These are phyloP conservation scores for Pythium coloratum DNA, from an alignment of 352 stramenopile genomes.

Conservation along the genomic window DNA sequence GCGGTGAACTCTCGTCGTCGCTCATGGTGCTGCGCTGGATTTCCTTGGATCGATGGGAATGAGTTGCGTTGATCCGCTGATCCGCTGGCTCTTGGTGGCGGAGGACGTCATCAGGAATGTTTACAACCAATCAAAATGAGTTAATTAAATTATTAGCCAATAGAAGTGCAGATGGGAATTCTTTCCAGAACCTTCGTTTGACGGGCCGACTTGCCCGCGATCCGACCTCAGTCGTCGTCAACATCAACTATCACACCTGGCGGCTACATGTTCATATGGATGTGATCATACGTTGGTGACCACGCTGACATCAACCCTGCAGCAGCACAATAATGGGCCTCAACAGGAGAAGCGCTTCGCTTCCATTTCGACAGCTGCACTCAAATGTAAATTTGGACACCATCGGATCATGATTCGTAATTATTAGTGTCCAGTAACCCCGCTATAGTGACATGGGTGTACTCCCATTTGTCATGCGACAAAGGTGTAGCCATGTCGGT, in stretches of 20 bases:
- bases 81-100: constrained; percentile 1
- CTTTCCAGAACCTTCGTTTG: constrained; percentile 19
- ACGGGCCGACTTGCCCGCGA: neutral
- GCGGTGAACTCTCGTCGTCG: constrained; percentile 46
- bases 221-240: neutral
- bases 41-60: constrained; percentile 9
- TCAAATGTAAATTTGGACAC: neutral
- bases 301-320: too few species aligned
- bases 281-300: neutral
- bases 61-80: constrained; percentile 1
- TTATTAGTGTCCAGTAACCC: neutral
- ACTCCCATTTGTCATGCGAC: constrained; percentile 5
- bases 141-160: neutral
- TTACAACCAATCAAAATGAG: constrained; percentile 18
- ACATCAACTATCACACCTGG: neutral
- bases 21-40: constrained; percentile 31
- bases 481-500: constrained; percentile 12
- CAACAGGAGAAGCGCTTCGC: neutral
- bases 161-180: neutral
- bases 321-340: neutral
- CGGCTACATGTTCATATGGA: neutral
- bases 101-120: neutral
- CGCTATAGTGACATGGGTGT: neutral
- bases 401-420: neutral
- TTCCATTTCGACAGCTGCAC: neutral